A percentile compares a stretch with the other conserved stretches of the same genome.
phyloP scores from a whole-genome alignment of 805 yeast species.

The Candida chilensis region DNA sequence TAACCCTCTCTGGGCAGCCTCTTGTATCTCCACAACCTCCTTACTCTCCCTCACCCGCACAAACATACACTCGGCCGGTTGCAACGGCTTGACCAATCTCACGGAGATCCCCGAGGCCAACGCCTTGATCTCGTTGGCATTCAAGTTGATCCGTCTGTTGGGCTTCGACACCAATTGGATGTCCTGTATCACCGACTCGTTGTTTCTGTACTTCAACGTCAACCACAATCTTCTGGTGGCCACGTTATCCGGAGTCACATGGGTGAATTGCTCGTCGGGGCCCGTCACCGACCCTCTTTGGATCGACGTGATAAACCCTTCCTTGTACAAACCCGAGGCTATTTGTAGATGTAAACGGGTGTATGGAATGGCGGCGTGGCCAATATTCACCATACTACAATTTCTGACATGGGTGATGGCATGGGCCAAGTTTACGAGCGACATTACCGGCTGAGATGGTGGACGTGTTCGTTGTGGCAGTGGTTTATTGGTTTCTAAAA shows the following conservation, averaged over 20 bases:
- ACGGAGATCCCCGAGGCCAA: conserved; percentile 72
- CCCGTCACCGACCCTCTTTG: conserved; percentile 81
- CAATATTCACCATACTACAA: conserved; percentile 64
- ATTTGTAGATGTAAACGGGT: conserved; percentile 76
- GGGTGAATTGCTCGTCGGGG: conserved; percentile 71
- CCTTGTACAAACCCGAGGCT: conserved; percentile 77
- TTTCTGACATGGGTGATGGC: conserved; percentile 86
- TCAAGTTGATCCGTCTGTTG: conserved; percentile 61
- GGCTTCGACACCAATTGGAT: conserved; percentile 79
- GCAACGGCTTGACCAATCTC: conserved; percentile 69
- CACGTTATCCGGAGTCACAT: conserved; percentile 80
- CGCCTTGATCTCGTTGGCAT: conserved; percentile 53
- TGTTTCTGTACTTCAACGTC: conserved; percentile 79
- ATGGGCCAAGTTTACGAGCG: conserved; percentile 76
- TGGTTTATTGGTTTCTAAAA: not conserved
- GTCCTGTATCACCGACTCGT: conserved; percentile 65
- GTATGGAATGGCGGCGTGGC: conserved; percentile 76
- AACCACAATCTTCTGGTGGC: conserved; percentile 86
- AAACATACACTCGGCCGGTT: conserved; percentile 84
- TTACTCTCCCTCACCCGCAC: conserved; percentile 36
- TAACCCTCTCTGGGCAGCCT: conserved; percentile 68
- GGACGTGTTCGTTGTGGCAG: not conserved
- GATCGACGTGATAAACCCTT: conserved; percentile 79
- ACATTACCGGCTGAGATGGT: conserved; percentile 44
- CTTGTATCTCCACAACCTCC: conserved; percentile 67